Base-by-base conservation (phyloP, 495 filamentous ascomycete species). In the Glarea lozoyensis region DNA sequence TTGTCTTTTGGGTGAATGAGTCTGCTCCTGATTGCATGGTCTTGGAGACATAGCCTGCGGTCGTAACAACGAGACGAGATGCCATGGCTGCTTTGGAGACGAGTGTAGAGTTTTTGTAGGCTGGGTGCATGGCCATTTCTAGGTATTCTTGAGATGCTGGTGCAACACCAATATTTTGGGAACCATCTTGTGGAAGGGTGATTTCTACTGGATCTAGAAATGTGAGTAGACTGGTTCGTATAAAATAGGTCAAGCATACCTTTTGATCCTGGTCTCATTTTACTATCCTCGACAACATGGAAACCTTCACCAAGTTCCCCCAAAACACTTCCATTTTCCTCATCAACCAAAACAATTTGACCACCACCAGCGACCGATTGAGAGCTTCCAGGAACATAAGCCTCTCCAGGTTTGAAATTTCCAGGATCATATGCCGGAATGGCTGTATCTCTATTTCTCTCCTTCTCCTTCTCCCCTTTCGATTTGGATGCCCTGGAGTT, bases 281-380 rank as follows among this genome's bases (percentile, higher is more conserved):
- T 71, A 30, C 75, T 64, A 45, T 82, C 74, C 51, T 92, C 92
- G 15, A 88, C 71, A 21, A 95, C 68, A 34, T 88, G 66, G 53
- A 87, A 90, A 6, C 82, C 85, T 32, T 90, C 85, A 19, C 78
- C 70, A 45, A 98, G 69, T 57, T 96, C 92, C 21, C 92, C 93
- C 13, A 98, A 87, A 4, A 97, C 83, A 59, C 83, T 90, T 37
- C 87, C 92, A 69, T 98, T 81, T 49, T 97, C 90, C 55, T 98
- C 92, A 45, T 98, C 86, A 20, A 97, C 68, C 2, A 98, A 69
- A n/a, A 97, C 92, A 45, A 98, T 90, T 55, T 86, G 81, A 5
- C 86, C 86, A 5, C 86, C 86, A 5, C 63, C 64, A 21, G 52
- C 57, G 29, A 67, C 63, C 10, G 60, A 62, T 50, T 67, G 72